Evolutionary conservation across 345 rosid genomes (phyloP).

Genomic region (Noccaea caerulescens): DNA sequence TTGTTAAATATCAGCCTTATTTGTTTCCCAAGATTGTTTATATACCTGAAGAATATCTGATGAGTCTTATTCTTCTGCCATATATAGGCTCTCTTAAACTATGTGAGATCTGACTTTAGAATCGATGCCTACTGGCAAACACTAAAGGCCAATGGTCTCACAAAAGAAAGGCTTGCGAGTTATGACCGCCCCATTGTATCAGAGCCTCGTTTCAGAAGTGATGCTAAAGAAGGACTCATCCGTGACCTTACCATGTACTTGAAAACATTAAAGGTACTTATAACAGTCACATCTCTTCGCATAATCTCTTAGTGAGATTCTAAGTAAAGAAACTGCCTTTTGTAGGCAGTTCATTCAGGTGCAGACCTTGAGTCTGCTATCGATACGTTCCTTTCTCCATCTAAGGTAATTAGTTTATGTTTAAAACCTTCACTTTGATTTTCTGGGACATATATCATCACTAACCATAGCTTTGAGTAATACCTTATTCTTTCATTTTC

Average conservation of each 20-base stretch:
- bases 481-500: constrained; percentile 36
- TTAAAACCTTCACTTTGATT: constrained; percentile 7
- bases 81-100: constrained; percentile 83
- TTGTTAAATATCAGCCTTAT: constrained; percentile 10
- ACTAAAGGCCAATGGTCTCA: constrained; percentile 83
- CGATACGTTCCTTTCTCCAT: constrained; percentile 51
- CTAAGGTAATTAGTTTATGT: constrained; percentile 31
- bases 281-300: not conserved
- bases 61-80: constrained; percentile 35
- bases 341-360: constrained; percentile 98
- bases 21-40: not conserved
- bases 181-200: constrained; percentile 89
- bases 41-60: constrained; percentile 29
- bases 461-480: not conserved
- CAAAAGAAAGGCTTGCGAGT: constrained; percentile 87
- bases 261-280: constrained; percentile 87
- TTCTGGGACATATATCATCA: constrained; percentile 23
- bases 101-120: constrained; percentile 72
- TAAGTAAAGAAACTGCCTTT: constrained; percentile 19
- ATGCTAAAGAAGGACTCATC: constrained; percentile 80
- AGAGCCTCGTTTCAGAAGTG: constrained; percentile 81
- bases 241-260: constrained; percentile 88
- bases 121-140: constrained; percentile 86
- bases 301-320: not conserved
- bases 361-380: constrained; percentile 98